A percentile compares a stretch with the other conserved stretches of the same genome.
phyloP scores from a whole-genome alignment of 2,329 filamentous ascomycete species.

The Apiospora arundinis region DNA sequence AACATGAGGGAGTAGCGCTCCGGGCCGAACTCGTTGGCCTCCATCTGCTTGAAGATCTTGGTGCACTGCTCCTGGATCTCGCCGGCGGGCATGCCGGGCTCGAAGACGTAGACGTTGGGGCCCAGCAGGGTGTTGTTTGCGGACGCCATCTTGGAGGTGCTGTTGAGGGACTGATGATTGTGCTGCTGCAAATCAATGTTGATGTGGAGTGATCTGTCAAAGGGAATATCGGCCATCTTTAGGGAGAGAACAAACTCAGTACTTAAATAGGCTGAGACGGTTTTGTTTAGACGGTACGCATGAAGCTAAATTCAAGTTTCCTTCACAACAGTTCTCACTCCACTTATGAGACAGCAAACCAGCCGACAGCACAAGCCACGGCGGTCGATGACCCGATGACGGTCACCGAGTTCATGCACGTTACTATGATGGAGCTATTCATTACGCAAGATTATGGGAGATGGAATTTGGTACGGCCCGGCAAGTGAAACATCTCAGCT shows the following conservation, averaged over 20 bases:
- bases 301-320: conserved; percentile 18
- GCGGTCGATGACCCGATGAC: not conserved
- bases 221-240: not conserved
- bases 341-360: conserved; percentile 15
- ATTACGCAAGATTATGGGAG: not conserved
- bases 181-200: not conserved
- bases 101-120: conserved; percentile 42
- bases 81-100: conserved; percentile 36
- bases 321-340: not conserved
- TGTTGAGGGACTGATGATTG: not conserved
- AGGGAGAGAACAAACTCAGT: not conserved
- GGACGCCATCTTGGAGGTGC: not conserved
- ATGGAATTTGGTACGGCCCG: not conserved
- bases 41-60: conserved; percentile 41
- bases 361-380: not conserved
- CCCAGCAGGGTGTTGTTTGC: conserved; percentile 40
- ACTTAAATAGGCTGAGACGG: not conserved
- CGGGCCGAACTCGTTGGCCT: conserved; percentile 41
- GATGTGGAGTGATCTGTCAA: not conserved
- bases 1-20: conserved; percentile 42
- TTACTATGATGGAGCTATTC: not conserved
- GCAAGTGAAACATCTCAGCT: not conserved
- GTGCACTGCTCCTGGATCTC: conserved; percentile 38
- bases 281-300: not conserved
- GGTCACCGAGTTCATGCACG: not conserved